phyloP scores from a whole-genome alignment of 2,329 filamentous ascomycete species.

The Dactylellina sp. region DNA sequence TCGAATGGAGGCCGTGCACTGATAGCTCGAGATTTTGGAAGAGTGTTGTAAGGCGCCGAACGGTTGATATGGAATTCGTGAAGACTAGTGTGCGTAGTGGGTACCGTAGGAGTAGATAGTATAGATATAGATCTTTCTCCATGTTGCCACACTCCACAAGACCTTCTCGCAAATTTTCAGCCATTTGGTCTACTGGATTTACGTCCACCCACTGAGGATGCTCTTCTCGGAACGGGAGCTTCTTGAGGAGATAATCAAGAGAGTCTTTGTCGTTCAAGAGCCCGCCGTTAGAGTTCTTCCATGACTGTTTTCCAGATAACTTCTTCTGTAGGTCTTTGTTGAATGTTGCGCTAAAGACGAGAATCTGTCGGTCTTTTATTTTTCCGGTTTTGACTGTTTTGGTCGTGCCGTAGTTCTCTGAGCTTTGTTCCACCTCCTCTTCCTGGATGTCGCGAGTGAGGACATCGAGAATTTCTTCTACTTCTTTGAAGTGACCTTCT shows the following conservation, averaged over 20 bases:
- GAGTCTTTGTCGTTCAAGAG: conserved; percentile 80
- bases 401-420: conserved; percentile 31
- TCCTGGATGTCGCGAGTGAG: conserved; percentile 74
- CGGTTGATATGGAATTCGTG: conserved; percentile 93
- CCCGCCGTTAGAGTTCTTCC: conserved; percentile 66
- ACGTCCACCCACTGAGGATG: conserved; percentile 91
- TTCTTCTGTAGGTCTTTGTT: conserved; percentile 92
- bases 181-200: conserved; percentile 90
- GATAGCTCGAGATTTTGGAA: conserved; percentile 83
- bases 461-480: conserved; percentile 84
- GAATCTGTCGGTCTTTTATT: conserved; percentile 75
- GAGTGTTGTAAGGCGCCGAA: conserved; percentile 85
- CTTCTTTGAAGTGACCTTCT: conserved; percentile 94
- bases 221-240: conserved; percentile 85
- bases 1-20: conserved; percentile 79
- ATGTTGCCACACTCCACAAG: conserved; percentile 91
- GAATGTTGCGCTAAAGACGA: conserved; percentile 97
- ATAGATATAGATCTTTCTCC: conserved; percentile 97
- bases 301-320: conserved; percentile 79
- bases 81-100: conserved; percentile 88
- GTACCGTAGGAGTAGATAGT: conserved; percentile 85
- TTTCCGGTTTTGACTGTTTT: conserved; percentile 36
- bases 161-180: conserved; percentile 84
- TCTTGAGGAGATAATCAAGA: conserved; percentile 91
- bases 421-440: conserved; percentile 62